Evolutionary conservation across 805 yeast species (phyloP), one percentile per base, ranked within the genome.

Genomic region (Myxozyma mucilagina): DNA sequence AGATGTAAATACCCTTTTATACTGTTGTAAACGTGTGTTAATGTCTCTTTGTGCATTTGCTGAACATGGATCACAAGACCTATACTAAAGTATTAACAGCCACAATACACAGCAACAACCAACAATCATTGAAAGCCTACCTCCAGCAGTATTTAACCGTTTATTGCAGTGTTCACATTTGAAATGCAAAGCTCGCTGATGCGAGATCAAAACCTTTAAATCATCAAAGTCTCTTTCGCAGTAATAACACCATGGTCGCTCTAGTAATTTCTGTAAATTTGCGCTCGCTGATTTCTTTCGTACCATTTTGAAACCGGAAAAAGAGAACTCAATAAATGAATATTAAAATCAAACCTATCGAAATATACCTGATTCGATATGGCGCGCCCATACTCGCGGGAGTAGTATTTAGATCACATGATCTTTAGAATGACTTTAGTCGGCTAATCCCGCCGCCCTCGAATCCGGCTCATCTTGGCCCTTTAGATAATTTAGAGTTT

Each of bases 151-250:
- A 42, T 64, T 67, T 31, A 67, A 50, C 34, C 68, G 55, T 39
- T 67, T 60, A 35, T 57, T 58, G 34, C 70, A 67, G n/a, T 51
- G 60, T 24, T 67, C 70, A 41, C 70, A 67, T 56, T 65, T 63
- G 38, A 60, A 67, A 60, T 67, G 70, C 43, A 63, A 64, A 10
- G 67, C 66, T 41, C 69, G 58, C 53, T 67, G 70, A 45, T 67
- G 70, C 45, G 68, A 67, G 20, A 67, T 65, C 34, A 67, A 59
- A 9, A 67, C 70, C 32, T 67, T 67, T 41, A 67, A 55, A 49
- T 67, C 69, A 38, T 67, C 70, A 48, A 67, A 67, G 38, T 60
- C 65, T n/a, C 70, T 61, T 29, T 67, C 70, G 47, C 70, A 67
- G 52, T 67, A 67, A 39, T 61, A 67, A 48, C 70, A 67, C 70